These are phyloP conservation scores for Calonectria henricotiae DNA, from an alignment of 2,329 filamentous ascomycete genomes.

Conservation along the genomic window DNA sequence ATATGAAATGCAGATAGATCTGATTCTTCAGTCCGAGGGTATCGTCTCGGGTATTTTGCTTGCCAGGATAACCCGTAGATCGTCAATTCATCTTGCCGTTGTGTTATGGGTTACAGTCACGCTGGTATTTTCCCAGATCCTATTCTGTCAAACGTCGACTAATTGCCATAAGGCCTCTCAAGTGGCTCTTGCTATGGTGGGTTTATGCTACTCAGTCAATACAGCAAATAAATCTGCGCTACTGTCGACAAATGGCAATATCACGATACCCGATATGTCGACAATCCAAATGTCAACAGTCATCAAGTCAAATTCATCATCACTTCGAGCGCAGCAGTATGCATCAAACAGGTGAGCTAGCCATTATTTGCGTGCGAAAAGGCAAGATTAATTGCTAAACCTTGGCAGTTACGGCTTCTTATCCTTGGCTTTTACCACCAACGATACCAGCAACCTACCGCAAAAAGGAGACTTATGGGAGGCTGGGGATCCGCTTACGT, in stretches of 20 bases:
- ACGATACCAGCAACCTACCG: neutral
- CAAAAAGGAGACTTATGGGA: neutral
- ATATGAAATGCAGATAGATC: neutral
- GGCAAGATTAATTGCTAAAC: neutral
- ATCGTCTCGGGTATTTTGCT: neutral
- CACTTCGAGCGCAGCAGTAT: neutral
- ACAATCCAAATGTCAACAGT: conserved; percentile 8
- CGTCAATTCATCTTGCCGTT: neutral
- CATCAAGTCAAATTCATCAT: neutral
- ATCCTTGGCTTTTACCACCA: neutral
- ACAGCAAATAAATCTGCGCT: neutral
- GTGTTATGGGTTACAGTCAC: neutral
- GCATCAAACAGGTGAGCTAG: neutral
- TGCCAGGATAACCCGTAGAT: conserved; percentile 1
- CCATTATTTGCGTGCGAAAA: too few species aligned
- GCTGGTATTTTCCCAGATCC: neutral
- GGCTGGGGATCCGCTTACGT: neutral
- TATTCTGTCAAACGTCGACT: neutral
- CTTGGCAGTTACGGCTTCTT: neutral
- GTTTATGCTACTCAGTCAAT: conserved; percentile 13
- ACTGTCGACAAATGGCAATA: neutral
- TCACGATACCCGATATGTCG: conserved; percentile 1
- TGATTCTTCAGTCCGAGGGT: conserved; percentile 17
- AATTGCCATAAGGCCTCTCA: neutral
- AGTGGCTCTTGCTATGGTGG: conserved; percentile 11